Conservation (phyloP, 352 stramenopile genomes). For the Globisporangium radiosum region DNA sequence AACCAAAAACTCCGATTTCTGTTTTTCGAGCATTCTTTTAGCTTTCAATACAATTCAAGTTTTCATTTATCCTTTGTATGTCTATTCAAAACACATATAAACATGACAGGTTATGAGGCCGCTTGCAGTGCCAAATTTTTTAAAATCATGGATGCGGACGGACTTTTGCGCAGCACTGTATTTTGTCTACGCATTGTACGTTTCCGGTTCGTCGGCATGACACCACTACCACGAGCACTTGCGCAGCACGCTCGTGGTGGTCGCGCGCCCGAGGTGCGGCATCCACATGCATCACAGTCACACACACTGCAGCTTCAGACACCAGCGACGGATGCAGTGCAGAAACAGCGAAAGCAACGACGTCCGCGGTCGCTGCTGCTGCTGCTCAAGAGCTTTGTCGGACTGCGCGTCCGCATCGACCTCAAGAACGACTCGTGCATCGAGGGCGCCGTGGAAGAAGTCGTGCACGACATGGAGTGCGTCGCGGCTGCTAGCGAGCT, state of each 20-base stretch:
- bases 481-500: not conserved
- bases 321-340: not conserved
- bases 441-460: slow-evolving; percentile 75
- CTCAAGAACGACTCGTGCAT: slow-evolving; percentile 81
- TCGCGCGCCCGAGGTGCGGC: not conserved
- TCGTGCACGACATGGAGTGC: slow-evolving; percentile 83
- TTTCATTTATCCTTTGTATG: too few species aligned
- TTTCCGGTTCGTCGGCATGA: too few species aligned
- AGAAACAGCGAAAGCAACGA: slow-evolving; percentile 10
- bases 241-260: not conserved
- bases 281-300: not conserved
- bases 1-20: too few species aligned
- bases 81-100: too few species aligned
- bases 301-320: not conserved
- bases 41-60: too few species aligned
- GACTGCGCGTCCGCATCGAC: slow-evolving; percentile 72
- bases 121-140: too few species aligned
- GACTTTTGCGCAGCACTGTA: too few species aligned
- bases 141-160: too few species aligned
- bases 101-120: too few species aligned
- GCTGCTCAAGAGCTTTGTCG: slow-evolving; percentile 80
- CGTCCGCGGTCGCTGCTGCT: slow-evolving; percentile 60
- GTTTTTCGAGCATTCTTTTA: too few species aligned
- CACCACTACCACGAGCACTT: not conserved
- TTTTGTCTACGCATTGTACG: too few species aligned